These are phyloP conservation scores for Paramecium biaurelia DNA, from an alignment of 73 alveolate species.

Conservation along the genomic window DNA sequence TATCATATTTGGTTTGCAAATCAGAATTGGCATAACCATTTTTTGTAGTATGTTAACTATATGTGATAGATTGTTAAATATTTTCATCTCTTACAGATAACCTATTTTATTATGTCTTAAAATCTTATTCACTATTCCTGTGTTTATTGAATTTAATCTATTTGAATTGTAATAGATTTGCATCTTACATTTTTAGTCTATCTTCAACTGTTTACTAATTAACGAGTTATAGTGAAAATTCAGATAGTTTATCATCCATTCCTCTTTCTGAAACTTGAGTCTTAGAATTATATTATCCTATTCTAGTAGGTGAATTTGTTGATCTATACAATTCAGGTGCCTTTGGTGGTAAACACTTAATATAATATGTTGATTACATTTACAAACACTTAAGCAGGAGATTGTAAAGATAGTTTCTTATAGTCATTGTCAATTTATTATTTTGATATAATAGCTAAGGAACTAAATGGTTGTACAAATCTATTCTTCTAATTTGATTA, in stretches of 20 bases:
- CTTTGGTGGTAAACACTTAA: not conserved
- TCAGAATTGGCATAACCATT: not conserved
- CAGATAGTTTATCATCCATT: not conserved
- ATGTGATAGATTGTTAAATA: not conserved
- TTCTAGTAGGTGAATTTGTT: not conserved
- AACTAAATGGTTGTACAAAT: not conserved
- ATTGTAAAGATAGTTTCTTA: not conserved
- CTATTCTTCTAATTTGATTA: not conserved
- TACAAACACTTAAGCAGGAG: not conserved
- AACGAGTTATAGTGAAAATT: not conserved
- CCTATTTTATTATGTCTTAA: not conserved
- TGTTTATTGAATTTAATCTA: not conserved
- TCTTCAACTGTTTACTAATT: not conserved
- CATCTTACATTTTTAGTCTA: not conserved
- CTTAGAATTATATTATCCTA: not conserved
- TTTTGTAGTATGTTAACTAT: not conserved
- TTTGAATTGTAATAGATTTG: not conserved
- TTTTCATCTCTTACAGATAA: not conserved
- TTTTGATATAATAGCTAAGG: not conserved
- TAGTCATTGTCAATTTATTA: not conserved
- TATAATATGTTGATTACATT: not conserved
- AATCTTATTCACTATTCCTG: not conserved
- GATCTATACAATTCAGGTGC: not conserved
- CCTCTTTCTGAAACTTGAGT: not conserved
- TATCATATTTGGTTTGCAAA: not conserved